These are phyloP conservation scores for Pyrus hybrid DNA, from an alignment of 331 rosid genomes.

Conservation along the genomic window DNA sequence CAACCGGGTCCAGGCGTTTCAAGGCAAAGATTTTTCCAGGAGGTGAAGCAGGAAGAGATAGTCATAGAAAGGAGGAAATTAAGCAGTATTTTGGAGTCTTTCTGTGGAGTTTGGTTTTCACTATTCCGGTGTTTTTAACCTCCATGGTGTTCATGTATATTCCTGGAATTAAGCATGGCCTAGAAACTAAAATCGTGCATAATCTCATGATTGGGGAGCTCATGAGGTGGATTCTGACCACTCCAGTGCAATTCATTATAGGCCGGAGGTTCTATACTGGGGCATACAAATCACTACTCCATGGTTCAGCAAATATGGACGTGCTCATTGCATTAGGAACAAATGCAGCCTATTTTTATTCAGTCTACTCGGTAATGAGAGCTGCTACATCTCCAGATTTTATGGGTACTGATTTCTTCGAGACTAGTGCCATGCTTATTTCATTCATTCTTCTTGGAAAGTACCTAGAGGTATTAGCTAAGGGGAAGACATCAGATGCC, in stretches of 20 bases:
- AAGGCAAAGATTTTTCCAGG: conserved; percentile 55
- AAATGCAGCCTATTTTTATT: conserved; percentile 73
- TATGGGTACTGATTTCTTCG: conserved; percentile 62
- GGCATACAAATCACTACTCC: conserved; percentile 51
- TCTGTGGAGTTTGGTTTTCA: conserved; percentile 75
- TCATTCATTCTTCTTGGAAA: conserved; percentile 72
- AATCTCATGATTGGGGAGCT: conserved; percentile 53
- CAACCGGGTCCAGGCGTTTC: conserved; percentile 40
- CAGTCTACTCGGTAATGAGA: conserved; percentile 55
- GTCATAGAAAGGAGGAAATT: conserved; percentile 47
- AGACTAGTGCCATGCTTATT: conserved; percentile 80
- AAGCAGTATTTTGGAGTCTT: conserved; percentile 51
- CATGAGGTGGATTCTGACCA: conserved; percentile 54
- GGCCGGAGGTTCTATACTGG: conserved; percentile 72
- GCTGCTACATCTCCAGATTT: conserved; percentile 47
- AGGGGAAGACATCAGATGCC: conserved; percentile 70
- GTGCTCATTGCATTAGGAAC: conserved; percentile 77
- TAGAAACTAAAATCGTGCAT: conserved; percentile 47
- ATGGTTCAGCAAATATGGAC: conserved; percentile 77
- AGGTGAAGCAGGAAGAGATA: conserved; percentile 40
- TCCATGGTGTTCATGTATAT: conserved; percentile 80
- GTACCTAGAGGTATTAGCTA: conserved; percentile 78
- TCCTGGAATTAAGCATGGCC: conserved; percentile 46
- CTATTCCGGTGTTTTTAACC: conserved; percentile 65
- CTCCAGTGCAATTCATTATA: conserved; percentile 64